Conservation (phyloP, 306 rosid genomes). For the Glycine tomentella region DNA sequence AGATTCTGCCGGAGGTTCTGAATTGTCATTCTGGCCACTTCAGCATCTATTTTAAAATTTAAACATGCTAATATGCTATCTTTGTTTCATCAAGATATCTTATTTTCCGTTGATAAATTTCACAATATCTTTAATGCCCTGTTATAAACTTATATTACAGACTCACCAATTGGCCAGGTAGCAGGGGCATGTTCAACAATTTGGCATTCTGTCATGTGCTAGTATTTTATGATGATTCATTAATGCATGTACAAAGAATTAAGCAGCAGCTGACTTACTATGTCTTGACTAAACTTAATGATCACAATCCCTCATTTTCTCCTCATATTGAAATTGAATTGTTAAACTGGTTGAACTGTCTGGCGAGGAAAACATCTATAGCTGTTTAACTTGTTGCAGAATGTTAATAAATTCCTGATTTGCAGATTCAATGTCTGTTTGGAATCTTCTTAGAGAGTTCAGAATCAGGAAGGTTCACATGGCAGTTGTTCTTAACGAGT, state of each 20-base stretch:
- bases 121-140: neutral
- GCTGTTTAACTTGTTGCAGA: conserved; percentile 1
- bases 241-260: neutral
- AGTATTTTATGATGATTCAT: neutral
- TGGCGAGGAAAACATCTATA: conserved; percentile 19
- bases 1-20: neutral
- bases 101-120: neutral
- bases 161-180: neutral
- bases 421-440: conserved; percentile 99
- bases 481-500: conserved; percentile 98
- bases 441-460: conserved; percentile 99
- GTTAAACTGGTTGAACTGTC: conserved; percentile 17
- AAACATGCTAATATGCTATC: conserved; percentile 1
- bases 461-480: conserved; percentile 99
- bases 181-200: conserved; percentile 3
- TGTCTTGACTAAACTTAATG: conserved; percentile 13
- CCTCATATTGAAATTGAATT: conserved; percentile 26
- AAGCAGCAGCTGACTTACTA: neutral
- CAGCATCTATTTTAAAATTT: conserved; percentile 12
- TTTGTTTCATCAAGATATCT: neutral
- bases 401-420: conserved; percentile 42
- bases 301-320: neutral
- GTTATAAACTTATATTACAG: neutral
- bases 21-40: neutral
- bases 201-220: neutral